Base-by-base conservation (phyloP, 768 basidiomycete genomes). In the Lactarius pseudohatsudake region DNA sequence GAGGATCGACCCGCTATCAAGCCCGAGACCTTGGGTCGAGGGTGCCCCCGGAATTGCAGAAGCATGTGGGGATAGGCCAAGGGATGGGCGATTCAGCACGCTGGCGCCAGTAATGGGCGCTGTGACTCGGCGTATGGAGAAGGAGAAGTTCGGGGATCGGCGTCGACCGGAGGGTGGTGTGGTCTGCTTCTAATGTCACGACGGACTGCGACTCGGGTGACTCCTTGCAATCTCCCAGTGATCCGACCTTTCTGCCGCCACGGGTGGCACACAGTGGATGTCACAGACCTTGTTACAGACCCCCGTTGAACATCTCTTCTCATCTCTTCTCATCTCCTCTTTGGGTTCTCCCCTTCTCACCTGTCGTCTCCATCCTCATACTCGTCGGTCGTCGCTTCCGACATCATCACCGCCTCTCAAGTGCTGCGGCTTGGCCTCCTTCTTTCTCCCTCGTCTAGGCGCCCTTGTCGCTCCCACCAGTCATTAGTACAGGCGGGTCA, bases 121-220 rank as follows among this genome's bases (percentile, higher is more conserved):
- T 26, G 26, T 26, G 26, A 26, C 26, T 26, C 26, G 26, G 26
- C 26, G 26, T 26, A 26, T 26, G 26, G 26, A 26, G 26, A 26
- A 26, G 26, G 26, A 26, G 26, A 26, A 26, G 26, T 26, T 26
- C 66, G 20, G 66, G 62, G 28, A 67, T 64, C 10, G 66, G 66
- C 26, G 62, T 64, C 54, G 64, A 43, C 20, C 62, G 66, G 62
- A 67, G 62, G 16, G 26, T 26, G 26, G 26, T 26, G 26, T 26
- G 26, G 26, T 26, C 26, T 26, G 26, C 58, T 67, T 5, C 58
- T 57, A 64, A 5, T 4, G 62, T 30, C 36, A 32, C 26, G 58
- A 67, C 43, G 34, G 62, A 67, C 58, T 64, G 62, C 11, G 66
- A 64, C 34, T 36, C 10, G 34, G 10, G 26, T 4, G 40, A 55